phyloP scores from a whole-genome alignment of 305 asterid genomes.

The Euphrasia arctica region DNA sequence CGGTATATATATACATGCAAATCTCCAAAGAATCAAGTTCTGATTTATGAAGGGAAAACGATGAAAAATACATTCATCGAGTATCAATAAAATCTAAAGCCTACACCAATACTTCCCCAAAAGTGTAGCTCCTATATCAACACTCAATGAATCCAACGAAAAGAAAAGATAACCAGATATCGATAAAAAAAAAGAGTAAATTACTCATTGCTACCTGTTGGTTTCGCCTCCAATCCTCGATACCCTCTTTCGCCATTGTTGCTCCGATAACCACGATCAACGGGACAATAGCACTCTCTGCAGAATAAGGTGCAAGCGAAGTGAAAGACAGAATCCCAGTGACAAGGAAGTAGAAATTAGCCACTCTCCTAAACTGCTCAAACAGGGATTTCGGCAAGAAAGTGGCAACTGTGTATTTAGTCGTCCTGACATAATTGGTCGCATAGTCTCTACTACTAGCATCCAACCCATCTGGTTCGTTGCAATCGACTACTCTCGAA shows the following conservation, averaged over 20 bases:
- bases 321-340: slow-evolving; percentile 79
- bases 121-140: no score
- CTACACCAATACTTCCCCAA: background rate
- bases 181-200: background rate
- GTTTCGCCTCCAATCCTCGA: slow-evolving; percentile 80
- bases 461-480: slow-evolving; percentile 60
- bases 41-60: no score
- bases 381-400: slow-evolving; percentile 94
- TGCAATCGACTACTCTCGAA: slow-evolving; percentile 85
- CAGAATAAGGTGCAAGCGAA: slow-evolving; percentile 69
- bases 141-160: no score
- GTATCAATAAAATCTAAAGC: background rate
- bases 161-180: no score
- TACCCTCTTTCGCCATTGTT: slow-evolving; percentile 86
- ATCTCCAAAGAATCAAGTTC: background rate
- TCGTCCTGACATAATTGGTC: slow-evolving; percentile 77
- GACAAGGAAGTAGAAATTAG: slow-evolving; percentile 91
- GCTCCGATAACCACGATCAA: slow-evolving; percentile 68
- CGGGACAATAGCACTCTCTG: slow-evolving; percentile 77
- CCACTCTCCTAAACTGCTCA: slow-evolving; percentile 99
- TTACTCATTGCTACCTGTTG: slow-evolving; percentile 56
- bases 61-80: background rate
- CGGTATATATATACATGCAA: background rate
- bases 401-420: slow-evolving; percentile 84
- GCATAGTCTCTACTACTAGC: slow-evolving; percentile 47